phyloP scores from a whole-genome alignment of 768 basidiomycete genomes.

The Mycena rosella region DNA sequence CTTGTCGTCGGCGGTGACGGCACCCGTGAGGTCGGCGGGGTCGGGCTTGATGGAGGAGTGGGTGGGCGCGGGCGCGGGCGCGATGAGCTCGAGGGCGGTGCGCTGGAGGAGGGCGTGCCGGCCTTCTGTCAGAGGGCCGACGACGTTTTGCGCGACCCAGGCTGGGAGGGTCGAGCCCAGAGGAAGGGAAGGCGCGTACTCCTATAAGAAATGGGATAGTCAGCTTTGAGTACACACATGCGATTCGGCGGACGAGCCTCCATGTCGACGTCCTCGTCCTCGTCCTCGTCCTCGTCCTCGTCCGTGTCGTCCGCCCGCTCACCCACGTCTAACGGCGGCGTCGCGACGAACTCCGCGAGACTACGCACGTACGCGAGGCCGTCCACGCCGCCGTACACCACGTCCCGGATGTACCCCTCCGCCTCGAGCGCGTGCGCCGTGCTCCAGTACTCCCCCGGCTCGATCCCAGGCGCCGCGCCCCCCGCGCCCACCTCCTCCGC shows the following conservation, averaged over 20 bases:
- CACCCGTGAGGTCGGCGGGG: background rate
- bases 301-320: slow-evolving; percentile 26
- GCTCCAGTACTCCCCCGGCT: slow-evolving; percentile 60
- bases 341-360: slow-evolving; percentile 75
- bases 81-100: slow-evolving; percentile 50
- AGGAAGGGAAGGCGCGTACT: slow-evolving; percentile 32
- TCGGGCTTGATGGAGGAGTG: slow-evolving; percentile 24
- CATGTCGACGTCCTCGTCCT: slow-evolving; percentile 14
- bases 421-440: slow-evolving; percentile 62
- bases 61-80: slow-evolving; percentile 19
- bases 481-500: slow-evolving; percentile 35
- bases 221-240: no score
- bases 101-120: slow-evolving; percentile 60
- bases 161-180: slow-evolving; percentile 55
- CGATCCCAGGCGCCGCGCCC: slow-evolving; percentile 3
- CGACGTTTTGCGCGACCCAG: slow-evolving; percentile 59
- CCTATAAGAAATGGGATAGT: no score
- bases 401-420: slow-evolving; percentile 75
- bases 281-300: slow-evolving; percentile 17
- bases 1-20: slow-evolving; percentile 32
- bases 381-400: slow-evolving; percentile 86
- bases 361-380: slow-evolving; percentile 84
- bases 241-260: no score
- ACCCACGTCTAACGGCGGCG: slow-evolving; percentile 37
- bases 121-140: slow-evolving; percentile 62